Evolutionary conservation across 2,329 filamentous ascomycete species (phyloP).

Genomic region (Pleomassaria siparia): DNA sequence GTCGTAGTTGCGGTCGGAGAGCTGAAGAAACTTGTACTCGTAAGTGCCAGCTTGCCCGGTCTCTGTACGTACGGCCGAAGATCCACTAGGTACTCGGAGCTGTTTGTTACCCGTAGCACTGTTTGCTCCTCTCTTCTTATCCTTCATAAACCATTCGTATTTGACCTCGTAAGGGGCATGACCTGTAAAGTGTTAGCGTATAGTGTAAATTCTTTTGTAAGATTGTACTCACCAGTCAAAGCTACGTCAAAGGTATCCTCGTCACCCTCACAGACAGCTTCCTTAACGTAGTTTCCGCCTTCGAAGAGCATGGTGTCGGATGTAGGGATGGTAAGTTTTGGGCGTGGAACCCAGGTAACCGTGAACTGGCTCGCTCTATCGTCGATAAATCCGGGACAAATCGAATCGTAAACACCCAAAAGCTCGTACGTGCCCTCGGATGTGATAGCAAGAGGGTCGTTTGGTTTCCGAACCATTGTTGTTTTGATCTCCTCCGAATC

Average conservation of each 20-base stretch:
- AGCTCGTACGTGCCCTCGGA: constrained; percentile 78
- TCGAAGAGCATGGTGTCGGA: constrained; percentile 59
- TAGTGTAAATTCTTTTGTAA: neutral
- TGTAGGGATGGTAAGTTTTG: constrained; percentile 67
- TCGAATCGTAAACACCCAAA: constrained; percentile 71
- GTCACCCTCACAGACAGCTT: constrained; percentile 90
- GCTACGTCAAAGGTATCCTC: constrained; percentile 84
- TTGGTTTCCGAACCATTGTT: constrained; percentile 58
- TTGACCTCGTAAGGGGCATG: constrained; percentile 79
- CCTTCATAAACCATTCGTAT: constrained; percentile 76
- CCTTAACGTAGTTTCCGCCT: constrained; percentile 65
- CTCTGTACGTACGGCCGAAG: constrained; percentile 81
- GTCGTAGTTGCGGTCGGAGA: constrained; percentile 85
- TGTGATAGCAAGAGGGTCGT: constrained; percentile 68
- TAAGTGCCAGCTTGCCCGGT: constrained; percentile 81
- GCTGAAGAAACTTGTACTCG: constrained; percentile 79
- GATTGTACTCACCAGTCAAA: constrained; percentile 64
- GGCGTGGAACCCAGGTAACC: constrained; percentile 83
- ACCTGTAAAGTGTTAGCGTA: constrained; percentile 51
- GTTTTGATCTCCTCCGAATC: constrained; percentile 51
- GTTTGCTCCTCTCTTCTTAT: constrained; percentile 65
- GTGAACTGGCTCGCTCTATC: constrained; percentile 71
- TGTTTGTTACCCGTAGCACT: constrained; percentile 62
- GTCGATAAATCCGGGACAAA: constrained; percentile 82
- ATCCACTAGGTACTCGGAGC: constrained; percentile 74